Evolutionary conservation across 306 rosid species (phyloP).

Genomic region (Prunus kanzakura): DNA sequence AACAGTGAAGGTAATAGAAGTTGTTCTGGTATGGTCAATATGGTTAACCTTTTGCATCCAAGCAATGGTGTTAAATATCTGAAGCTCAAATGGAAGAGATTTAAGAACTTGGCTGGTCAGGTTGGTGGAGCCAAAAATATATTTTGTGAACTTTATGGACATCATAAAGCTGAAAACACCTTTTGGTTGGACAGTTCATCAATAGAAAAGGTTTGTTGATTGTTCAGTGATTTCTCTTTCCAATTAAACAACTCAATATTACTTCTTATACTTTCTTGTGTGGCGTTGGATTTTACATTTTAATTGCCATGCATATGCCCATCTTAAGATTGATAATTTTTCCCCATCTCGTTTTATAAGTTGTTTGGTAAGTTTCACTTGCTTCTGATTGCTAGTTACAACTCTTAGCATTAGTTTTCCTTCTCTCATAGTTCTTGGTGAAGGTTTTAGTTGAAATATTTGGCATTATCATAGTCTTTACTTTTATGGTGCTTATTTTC

Average conservation of each 20-base stretch:
- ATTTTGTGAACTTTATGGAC: slow-evolving; percentile 76
- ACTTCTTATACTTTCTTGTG: slow-evolving; percentile 3
- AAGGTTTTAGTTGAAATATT: neutral
- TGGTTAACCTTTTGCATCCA: slow-evolving; percentile 43
- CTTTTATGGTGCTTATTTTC: neutral
- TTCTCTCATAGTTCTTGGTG: neutral
- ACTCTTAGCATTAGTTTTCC: neutral
- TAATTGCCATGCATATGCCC: neutral
- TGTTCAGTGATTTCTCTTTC: slow-evolving; percentile 14
- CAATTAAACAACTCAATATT: slow-evolving; percentile 7
- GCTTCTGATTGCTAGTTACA: neutral
- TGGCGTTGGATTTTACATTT: slow-evolving; percentile 7
- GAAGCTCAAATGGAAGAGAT: slow-evolving; percentile 87
- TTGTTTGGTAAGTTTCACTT: neutral
- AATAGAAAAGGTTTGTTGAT: slow-evolving; percentile 67
- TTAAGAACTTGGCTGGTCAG: slow-evolving; percentile 58
- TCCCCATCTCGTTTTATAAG: neutral
- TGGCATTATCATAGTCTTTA: neutral
- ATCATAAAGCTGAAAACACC: slow-evolving; percentile 66
- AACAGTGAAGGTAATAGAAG: slow-evolving; percentile 28
- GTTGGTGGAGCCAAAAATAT: slow-evolving; percentile 83
- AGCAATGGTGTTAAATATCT: slow-evolving; percentile 45
- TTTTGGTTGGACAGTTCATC: slow-evolving; percentile 99
- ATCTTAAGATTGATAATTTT: neutral
- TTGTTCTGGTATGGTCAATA: slow-evolving; percentile 28